Base-by-base conservation (phyloP, 2,329 filamentous ascomycete genomes). In the Blastomyces silverae region DNA sequence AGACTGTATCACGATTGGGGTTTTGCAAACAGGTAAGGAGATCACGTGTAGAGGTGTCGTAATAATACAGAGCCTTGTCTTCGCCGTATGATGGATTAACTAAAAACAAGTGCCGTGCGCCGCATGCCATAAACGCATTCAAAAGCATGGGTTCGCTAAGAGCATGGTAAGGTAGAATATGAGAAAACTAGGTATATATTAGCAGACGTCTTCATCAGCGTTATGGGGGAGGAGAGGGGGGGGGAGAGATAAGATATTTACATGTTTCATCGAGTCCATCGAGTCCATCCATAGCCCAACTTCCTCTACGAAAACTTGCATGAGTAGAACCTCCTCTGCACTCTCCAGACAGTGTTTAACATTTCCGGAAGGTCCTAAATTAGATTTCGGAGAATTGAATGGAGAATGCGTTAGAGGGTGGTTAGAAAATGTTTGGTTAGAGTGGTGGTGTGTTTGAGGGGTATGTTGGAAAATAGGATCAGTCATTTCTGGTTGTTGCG, bases 211-310 rank as follows among this genome's bases (percentile, higher is more conserved):
- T 37, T 58, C 20, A 63, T 63, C 22, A 17, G 20, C 17, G 6
- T 25, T 48, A 37, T 22, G 17, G 37, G 34, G 28, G 28, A 31
- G 8, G 17, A 39, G 20, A 34, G 1, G n/a, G 50, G 13, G 15
- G 22, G 53, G 44, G 42, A 11, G n/a, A n/a, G n/a, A n/a, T n/a
- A n/a, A n/a, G 11, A 22, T 25, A 73, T 81, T 67, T 76, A 85
- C 82, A 73, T 95, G 90, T 78, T 93, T 93, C 69, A 88, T 83
- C 44, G 86, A 83, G 78, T 96, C 91, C 80, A 97, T 87, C 53
- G 87, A 90, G 76, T 97, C 93, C 90, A 97, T 96, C 91, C 93
- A 97, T 2, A 91, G 77, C 0, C 89, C 92, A 1, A 97, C 90
- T 69, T 96, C 89, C 72, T 95, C 89, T 7, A 95, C 88, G 74